Evolutionary conservation across 1,139 yeast species (phyloP), one percentile per base, ranked within the genome.

Genomic region (Hyphopichia burtonii): DNA sequence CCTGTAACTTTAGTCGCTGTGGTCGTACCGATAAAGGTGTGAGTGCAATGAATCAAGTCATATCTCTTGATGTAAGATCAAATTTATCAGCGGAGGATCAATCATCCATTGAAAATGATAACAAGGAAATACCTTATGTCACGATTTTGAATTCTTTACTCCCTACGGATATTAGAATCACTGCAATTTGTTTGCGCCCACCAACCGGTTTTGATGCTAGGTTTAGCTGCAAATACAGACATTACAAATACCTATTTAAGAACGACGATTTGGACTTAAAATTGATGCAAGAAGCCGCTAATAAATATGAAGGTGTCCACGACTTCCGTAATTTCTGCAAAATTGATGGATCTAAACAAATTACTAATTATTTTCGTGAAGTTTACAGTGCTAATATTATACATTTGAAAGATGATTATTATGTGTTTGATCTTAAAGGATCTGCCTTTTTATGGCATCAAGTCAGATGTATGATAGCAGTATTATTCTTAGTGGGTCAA

Each of bases 21-120:
- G 99, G 99, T 0, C 73, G 99, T 54, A 93, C 99, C 0, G 99
- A 93, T 56, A 84, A 82, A 52, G 99, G 99, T 12, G 99, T 93
- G 6, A 87, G 96, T 66, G 99, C 99, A 0, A 80, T 93, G 84
- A 87, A 89, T 53, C 99, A 93, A 63, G 99, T 93, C 7, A 84
- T 93, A 11, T 83, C 96, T 0, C 68, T 93, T 34, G 67, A 73
- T 18, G 84, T 93, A 19, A 72, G 99, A 49, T 88, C 97, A 0
- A 69, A 74, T 25, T 62, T 93, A 39, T 55, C 76, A 0, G 58
- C 63, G 1, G 74, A 68, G 37, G 86, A 89, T 40, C 91, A 89
- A 50, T 36, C 43, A n/a, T 72, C 77, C 41, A 70, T 80, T 1
- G 63, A 49, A 0, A 76, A 75, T 51, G 97, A 91, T 57, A 42